Percentiles rank a stretch among this genome's conserved stretches.
These are phyloP conservation scores for Suillus cothurnatus DNA, from an alignment of 768 basidiomycete genomes.

Conservation along the genomic window DNA sequence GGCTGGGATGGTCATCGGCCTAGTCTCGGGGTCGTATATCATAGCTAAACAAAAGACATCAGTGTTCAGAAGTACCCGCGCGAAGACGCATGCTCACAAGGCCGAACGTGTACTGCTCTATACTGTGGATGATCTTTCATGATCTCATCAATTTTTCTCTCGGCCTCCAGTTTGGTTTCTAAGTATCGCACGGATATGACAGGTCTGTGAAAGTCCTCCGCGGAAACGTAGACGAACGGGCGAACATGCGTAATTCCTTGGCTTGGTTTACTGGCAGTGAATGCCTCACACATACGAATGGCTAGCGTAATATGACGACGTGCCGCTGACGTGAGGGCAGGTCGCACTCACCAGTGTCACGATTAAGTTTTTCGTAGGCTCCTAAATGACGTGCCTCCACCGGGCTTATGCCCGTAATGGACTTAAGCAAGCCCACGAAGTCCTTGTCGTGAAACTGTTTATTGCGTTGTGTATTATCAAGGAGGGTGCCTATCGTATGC, in stretches of 20 bases:
- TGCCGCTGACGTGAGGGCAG: background rate
- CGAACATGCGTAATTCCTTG: slow-evolving; percentile 37
- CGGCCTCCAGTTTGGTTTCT: slow-evolving; percentile 91
- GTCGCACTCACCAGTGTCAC: slow-evolving; percentile 76
- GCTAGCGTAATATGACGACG: slow-evolving; percentile 41
- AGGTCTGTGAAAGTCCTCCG: slow-evolving; percentile 84
- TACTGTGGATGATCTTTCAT: slow-evolving; percentile 46
- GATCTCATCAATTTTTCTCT: slow-evolving; percentile 62
- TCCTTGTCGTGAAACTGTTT: slow-evolving; percentile 4
- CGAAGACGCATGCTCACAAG: slow-evolving; percentile 59
- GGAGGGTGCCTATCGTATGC: slow-evolving; percentile 89
- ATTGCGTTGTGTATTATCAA: slow-evolving; percentile 53
- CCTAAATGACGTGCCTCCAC: slow-evolving; percentile 39
- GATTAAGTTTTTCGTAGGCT: slow-evolving; percentile 81
- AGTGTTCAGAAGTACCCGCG: background rate
- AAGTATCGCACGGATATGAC: slow-evolving; percentile 87
- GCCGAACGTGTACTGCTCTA: slow-evolving; percentile 82
- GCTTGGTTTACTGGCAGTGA: slow-evolving; percentile 51
- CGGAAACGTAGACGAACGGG: slow-evolving; percentile 92
- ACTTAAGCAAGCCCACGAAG: background rate
- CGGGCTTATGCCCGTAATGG: slow-evolving; percentile 48
- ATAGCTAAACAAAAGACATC: slow-evolving; percentile 57
- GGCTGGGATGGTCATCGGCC: slow-evolving; percentile 83
- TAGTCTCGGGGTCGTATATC: slow-evolving; percentile 93
- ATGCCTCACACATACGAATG: slow-evolving; percentile 76